Base-by-base conservation (phyloP, 108 stramenopile genomes). In the Cyclotella cryptica region DNA sequence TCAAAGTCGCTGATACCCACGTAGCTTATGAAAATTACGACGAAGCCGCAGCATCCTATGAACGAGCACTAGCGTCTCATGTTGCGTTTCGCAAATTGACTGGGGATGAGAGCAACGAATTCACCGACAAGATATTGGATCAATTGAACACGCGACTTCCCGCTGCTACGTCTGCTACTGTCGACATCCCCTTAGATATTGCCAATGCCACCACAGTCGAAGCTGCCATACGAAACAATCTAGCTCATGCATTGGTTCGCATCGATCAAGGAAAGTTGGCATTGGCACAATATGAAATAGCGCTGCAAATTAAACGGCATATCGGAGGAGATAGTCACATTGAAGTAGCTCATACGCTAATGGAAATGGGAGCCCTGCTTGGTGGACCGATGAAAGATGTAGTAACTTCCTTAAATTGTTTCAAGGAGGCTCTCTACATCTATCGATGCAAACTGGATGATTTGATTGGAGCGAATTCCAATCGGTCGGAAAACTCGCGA, bases 351-450 rank as follows among this genome's bases (percentile, higher is more conserved):
- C 73, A 74, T 44, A 74, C 80, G 13, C 74, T 81, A 19, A 81
- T 81, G 80, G 62, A 60, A 21, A 81, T 81, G 80, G 80, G 80
- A 14, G 80, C 80, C 12, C 18, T 81, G 28, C 39, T 71, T 12
- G 80, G 78, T 29, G 78, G 80, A 0, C 72, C 80, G 6, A 3
- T 71, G 63, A 73, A 67, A 19, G 80, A 81, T 72, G 43, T 73
- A 15, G 9, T 62, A 1, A 70, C 51, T 17, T 73, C 80, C 0
- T 54, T 81, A 28, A 74, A 65, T n/a, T 81, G 80, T 53, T 81
- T 81, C 53, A 81, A 81, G 42, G 80, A 81, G 54, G 80, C 80
- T 0, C 69, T 81, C 5, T 68, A 75, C 74, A 81, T 81, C 26
- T 81, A 70, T 54, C 58, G 69, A 65, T 10, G 40, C 0, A 68